Evolutionary conservation across 2,329 filamentous ascomycete species (phyloP), one percentile per base, ranked within the genome.

Genomic region (Dactylellina sp.): DNA sequence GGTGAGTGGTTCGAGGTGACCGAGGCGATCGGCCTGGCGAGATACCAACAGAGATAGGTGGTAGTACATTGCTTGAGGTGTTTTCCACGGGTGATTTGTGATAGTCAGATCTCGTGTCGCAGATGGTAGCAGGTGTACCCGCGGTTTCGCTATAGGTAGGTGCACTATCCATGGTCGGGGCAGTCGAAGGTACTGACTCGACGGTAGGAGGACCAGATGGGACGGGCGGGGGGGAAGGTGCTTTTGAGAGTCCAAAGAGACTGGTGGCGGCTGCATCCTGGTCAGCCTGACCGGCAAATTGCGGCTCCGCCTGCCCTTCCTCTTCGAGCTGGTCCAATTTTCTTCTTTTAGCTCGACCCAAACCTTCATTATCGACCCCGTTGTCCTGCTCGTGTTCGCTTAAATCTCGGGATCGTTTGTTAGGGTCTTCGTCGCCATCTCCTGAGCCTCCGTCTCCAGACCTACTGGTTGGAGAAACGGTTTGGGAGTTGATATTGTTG

Each of bases 311-410:
- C 22, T 60, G 55, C 20, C 46, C 70, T 47, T 53, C 40, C 35
- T 35, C 47, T 44, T 53, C 61, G 12, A 44, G 12, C 14, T 55
- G 28, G 20, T 49, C 61, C 24, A 74, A 22, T 12, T 47, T 65
- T 25, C 55, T 61, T 46, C 70, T 55, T 47, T 74, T 74, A n/a
- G 28, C 24, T 6, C 70, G 70, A 40, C 32, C 62, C 55, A 47
- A 44, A 50, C 53, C 42, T 25, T 56, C 47, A 22, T 11, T 47
- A 16, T 66, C 70, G n/a, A 20, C 20, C 4, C 44, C 70, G n/a
- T 74, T 66, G 20, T 74, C 70, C 22, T 74, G 46, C 24, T 74
- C 70, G 57, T 74, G 70, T 49, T 74, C 70, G 39, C 70, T 66
- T 11, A 66, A 61, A 39, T 74, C 65, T 32, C 70, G 61, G 16